These are phyloP conservation scores for Hypomontagnella submonticulosa DNA, from an alignment of 495 filamentous ascomycete genomes.

Conservation along the genomic window DNA sequence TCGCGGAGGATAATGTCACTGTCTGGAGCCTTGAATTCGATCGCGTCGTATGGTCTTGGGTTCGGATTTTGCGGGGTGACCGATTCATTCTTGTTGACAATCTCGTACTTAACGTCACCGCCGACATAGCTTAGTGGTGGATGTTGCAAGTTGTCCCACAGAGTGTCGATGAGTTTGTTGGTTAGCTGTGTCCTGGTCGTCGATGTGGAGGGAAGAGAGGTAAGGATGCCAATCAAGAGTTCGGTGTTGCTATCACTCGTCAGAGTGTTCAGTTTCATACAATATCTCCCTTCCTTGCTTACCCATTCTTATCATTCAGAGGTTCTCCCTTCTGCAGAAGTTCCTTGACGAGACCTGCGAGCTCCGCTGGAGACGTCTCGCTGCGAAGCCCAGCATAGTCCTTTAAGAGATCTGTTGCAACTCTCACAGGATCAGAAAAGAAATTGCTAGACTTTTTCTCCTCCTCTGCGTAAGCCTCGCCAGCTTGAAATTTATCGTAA, in stretches of 20 bases:
- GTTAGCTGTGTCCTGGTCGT: constrained; percentile 45
- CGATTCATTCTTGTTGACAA: constrained; percentile 28
- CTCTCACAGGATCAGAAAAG: constrained; percentile 43
- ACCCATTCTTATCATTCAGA: constrained; percentile 50
- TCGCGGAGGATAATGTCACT: constrained; percentile 52
- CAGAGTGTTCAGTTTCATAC: constrained; percentile 9
- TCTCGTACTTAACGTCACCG: constrained; percentile 48
- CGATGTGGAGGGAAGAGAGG: constrained; percentile 65
- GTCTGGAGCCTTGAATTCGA: constrained; percentile 48
- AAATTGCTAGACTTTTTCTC: constrained; percentile 37
- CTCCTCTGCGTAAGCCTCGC: constrained; percentile 38
- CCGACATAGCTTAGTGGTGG: constrained; percentile 70
- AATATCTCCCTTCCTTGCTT: constrained; percentile 4
- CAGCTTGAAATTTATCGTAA: constrained; percentile 38
- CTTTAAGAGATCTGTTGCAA: constrained; percentile 45
- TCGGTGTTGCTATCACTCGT: constrained; percentile 45
- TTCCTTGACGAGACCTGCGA: constrained; percentile 42
- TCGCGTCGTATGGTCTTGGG: constrained; percentile 34
- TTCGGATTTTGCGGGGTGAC: background rate
- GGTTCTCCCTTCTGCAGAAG: constrained; percentile 45
- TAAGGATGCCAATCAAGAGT: constrained; percentile 49
- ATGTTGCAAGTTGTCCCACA: constrained; percentile 77
- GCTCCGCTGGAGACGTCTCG: constrained; percentile 40
- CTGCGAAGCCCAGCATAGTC: constrained; percentile 40
- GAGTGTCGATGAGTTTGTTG: constrained; percentile 66